phyloP scores from a whole-genome alignment of 768 basidiomycete species.

The Rhodotorula graminis region DNA sequence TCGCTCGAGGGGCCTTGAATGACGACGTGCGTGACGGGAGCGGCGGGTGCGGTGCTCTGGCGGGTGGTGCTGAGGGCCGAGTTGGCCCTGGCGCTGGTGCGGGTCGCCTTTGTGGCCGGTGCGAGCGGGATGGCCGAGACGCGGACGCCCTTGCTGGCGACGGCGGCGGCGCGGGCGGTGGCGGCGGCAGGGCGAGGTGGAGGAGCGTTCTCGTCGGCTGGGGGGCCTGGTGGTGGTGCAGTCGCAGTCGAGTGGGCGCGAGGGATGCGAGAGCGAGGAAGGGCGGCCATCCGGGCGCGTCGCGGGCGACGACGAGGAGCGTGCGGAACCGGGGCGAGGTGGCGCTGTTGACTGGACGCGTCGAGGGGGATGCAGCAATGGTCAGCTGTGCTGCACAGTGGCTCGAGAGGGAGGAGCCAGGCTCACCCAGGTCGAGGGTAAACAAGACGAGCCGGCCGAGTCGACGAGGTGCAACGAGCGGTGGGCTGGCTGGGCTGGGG shows the following conservation, averaged over 20 bases:
- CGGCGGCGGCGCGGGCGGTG: background rate
- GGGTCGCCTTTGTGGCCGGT: background rate
- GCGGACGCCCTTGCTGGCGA: background rate
- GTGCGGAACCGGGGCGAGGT: background rate
- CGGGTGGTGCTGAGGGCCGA: background rate
- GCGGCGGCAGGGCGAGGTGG: background rate
- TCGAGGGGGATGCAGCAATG: background rate
- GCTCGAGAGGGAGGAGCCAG: no score
- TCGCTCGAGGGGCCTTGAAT: background rate
- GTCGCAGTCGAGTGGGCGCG: background rate
- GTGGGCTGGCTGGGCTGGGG: no score
- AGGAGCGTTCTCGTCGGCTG: background rate
- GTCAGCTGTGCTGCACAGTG: no score
- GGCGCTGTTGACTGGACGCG: background rate
- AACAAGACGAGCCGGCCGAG: no score
- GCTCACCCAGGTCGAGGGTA: no score
- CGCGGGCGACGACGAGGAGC: background rate
- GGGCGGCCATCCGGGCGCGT: background rate
- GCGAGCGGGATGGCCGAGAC: constrained; percentile 3
- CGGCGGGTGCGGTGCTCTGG: background rate
- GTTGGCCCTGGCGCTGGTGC: background rate
- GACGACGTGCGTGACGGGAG: background rate
- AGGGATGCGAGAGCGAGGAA: background rate
- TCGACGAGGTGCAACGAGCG: no score
- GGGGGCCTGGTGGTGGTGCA: background rate